Base-by-base conservation (phyloP, 345 rosid genomes). In the Citrus cavaleriei region DNA sequence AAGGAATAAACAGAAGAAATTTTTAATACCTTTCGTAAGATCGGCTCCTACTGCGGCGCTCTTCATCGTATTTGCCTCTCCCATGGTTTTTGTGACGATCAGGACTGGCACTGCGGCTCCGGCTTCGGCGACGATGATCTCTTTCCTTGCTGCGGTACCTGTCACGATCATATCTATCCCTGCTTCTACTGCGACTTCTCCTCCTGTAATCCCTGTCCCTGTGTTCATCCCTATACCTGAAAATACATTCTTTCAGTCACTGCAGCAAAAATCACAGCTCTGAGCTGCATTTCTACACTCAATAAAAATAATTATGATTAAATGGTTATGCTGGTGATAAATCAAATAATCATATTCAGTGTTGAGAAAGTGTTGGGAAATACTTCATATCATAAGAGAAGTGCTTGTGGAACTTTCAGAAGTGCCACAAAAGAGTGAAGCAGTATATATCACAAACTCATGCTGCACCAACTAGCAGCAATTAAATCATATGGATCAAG, bases 61-160 rank as follows among this genome's bases (percentile, higher is more conserved):
- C 91, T 75, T 88, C 85, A 77, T 83, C 88, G 77, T 85, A 86
- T 61, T 85, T 87, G 58, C 87, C 86, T 77, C 84, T 68, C 21
- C 86, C 86, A 58, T 82, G 85, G n/a, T 86, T 81, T 73, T 73
- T 88, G 28, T 69, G 72, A 77, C 82, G 80, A 71, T 86, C 86
- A 62, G 91, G 93, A 84, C 90, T 88, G 5, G 85, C 83, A 76
- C 93, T 90, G 49, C 83, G 86, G 70, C 91, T 88, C 79, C 86
- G 74, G 81, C 89, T 86, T 42, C 79, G 84, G 42, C 74, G 79
- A 61, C 79, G 88, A 75, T 81, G 54, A 24, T 85, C 90, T 70
- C 77, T 86, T 75, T 88, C 89, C 80, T 76, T 79, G 28, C 81
- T 81, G 51, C 84, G 88, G 70, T 80, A 78, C 68, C 78, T 85